Base-by-base conservation (phyloP, 768 basidiomycete genomes). In the Myochromella boudieri region DNA sequence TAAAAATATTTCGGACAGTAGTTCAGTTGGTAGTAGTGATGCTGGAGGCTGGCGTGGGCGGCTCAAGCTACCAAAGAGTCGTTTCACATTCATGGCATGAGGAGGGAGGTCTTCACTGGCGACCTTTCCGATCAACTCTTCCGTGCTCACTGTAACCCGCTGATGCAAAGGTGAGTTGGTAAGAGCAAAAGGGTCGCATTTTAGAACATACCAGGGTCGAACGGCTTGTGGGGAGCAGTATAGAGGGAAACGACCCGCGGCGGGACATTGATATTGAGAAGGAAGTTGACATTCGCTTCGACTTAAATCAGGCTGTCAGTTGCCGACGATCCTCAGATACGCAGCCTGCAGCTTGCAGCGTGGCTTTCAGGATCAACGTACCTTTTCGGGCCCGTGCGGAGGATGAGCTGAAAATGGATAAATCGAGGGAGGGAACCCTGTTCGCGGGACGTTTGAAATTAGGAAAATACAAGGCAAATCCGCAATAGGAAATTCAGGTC, bases 1-100 rank as follows among this genome's bases (percentile, higher is more conserved):
- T 18, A 49, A 25, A 20, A 75, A 63, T 25, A 75, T 72, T 14
- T 57, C 46, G 22, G 71, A 68, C 6, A 72, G 34, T 8, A 70
- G 24, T 53, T 75, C 73, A 24, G 61, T 55, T 12, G 74, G 73
- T 5, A 74, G 50, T 6, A 37, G 48, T 3, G 61, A 53, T 10
- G 53, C 29, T 26, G 49, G 39, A 18, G 51, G 38, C 29, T 42
- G 48, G n/a, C 31, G 49, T 2, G 32, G 34, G 20, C 29, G 15
- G 31, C 44, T 44, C 20, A 54, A 48, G 24, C 49, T 50, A 37
- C 47, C 44, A 41, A 53, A 56, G 29, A 51, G 52, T 50, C 60
- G 59, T 51, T 37, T 46, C 9, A 52, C 47, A 27, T 43, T 55
- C 43, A 41, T 43, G 17, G 45, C 40, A n/a, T 42, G 46, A n/a